Base-by-base conservation (phyloP, 1,139 yeast species). In the Hyphopichia burtonii region DNA sequence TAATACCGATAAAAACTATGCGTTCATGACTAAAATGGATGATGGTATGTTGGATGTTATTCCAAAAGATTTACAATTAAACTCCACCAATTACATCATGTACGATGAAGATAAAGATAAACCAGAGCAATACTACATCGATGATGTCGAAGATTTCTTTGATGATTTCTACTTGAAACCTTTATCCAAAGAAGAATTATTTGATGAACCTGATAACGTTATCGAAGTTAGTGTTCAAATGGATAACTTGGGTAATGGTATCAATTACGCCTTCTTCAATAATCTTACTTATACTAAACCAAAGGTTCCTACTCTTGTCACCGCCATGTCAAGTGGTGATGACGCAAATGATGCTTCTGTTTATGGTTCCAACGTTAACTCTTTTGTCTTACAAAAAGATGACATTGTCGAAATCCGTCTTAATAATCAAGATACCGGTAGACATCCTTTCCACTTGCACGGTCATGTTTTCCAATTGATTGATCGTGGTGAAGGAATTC, bases 391-490 rank as follows among this genome's bases (percentile, higher is more conserved):
- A 37, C 80, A 80, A 53, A 64, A 72, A 27, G 76, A 79, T 47
- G 90, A 84, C 44, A 68, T 82, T 39, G 77, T 88, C 38, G 95
- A 88, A 53, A 68, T 89, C 44, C 79, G 86, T 10, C 62, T 89
- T 37, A 86, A 87, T 59, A 85, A 88, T 47, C 62, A 68, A 46
- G 96, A 88, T 62, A 87, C 90, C 41, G 94, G 94, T 66, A 79
- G 80, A 47, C 96, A 89, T 64, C 96, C 96, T n/a, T 87, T 90
- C 83, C 96, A 89, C 61, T 68, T 89, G 52, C 96, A 89, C 54
- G 96, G 96, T 28, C 94, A 87, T 63, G 75, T 72, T 46, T 86
- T 88, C 74, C 94, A 89, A 73, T 72, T 86, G 9, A 58, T 87
- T 41, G 79, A 75, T 39, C 77, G 88, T 59, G 82, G 85, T 9